Base-by-base conservation (phyloP, 495 filamentous ascomycete species). In the Aspergillus hancockii region DNA sequence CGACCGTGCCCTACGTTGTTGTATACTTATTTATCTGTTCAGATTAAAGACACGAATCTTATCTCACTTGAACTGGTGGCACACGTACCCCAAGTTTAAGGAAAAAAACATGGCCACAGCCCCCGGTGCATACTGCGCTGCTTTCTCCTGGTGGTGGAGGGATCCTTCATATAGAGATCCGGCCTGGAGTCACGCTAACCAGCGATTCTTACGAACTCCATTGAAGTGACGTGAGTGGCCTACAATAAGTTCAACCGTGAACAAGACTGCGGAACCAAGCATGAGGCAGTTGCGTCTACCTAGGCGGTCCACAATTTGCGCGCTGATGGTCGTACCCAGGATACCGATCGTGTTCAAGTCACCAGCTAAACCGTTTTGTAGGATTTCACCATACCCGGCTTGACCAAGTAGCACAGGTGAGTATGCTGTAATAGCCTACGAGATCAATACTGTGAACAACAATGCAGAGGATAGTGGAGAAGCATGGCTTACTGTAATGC, bases 261-360 rank as follows among this genome's bases (percentile, higher is more conserved):
- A 74, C 3, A 77, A 54, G 4, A 69, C 32, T 14, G 60, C 63
- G 8, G 72, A 64, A 16, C 77, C 77, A 6, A 70, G 67, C 55
- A 81, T 78, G 22, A 82, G 57, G 61, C 78, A 80, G 2, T 31
- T 59, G 51, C 81, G 64, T 32, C 81, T 74, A 36, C 82, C 82
- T 28, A 83, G 49, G 51, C 77, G 75, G 58, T 83, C 71, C 45
- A 84, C 63, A 50, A 83, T 81, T n/a, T 81, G 75, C 22, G 81
- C 81, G 58, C 76, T 78, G 43, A 83, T 79, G 22, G 83, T 79
- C 4, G 80, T 82, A 31, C 81, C 77, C 52, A 83, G 63, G 45
- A 83, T 82, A 14, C 81, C 79, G 53, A 83, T 71, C 12, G 80
- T 81, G 63, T 84, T 83, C 21, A 84, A 61, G 31, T 78, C 80